A percentile compares a stretch with the other conserved stretches of the same genome.
Conservation (phyloP, 2,329 filamentous ascomycete genomes). For the Alternaria incomplexa region DNA sequence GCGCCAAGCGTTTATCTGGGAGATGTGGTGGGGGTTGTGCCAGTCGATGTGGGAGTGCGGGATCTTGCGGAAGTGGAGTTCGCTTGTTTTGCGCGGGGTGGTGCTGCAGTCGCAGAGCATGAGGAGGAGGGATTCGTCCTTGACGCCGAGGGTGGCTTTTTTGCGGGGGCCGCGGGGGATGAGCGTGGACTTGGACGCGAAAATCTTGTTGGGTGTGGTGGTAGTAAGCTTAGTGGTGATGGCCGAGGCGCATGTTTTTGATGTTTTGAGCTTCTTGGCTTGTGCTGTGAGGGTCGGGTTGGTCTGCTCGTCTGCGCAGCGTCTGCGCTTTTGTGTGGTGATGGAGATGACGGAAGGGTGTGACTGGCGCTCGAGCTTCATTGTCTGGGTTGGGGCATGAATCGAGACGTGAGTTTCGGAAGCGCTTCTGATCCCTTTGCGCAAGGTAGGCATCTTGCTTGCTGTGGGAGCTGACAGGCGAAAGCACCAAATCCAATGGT, state of each 20-base stretch:
- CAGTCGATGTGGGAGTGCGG: conserved; percentile 25
- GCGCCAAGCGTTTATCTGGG: conserved; percentile 31
- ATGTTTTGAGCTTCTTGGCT: background rate
- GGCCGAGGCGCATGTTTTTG: no score
- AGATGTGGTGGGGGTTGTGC: conserved; percentile 20
- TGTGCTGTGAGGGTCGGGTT: background rate
- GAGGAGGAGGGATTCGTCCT: conserved; percentile 14
- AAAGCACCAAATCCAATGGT: background rate
- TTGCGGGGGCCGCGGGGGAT: conserved; percentile 14
- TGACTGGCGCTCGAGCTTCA: background rate
- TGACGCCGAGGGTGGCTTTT: conserved; percentile 10
- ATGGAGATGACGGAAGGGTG: background rate
- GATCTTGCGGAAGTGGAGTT: conserved; percentile 26
- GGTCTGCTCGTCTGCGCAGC: background rate
- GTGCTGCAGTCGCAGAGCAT: conserved; percentile 21
- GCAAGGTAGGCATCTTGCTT: background rate
- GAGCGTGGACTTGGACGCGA: conserved; percentile 11
- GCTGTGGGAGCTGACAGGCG: background rate
- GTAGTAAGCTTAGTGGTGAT: no score
- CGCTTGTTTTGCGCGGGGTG: background rate
- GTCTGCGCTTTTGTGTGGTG: background rate
- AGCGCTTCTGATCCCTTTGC: background rate
- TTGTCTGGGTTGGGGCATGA: background rate
- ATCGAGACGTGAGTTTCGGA: no score
- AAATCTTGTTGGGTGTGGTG: no score